phyloP scores from a whole-genome alignment of 1,284 basidiomycete species.

The Sanghuangporus weigelae region DNA sequence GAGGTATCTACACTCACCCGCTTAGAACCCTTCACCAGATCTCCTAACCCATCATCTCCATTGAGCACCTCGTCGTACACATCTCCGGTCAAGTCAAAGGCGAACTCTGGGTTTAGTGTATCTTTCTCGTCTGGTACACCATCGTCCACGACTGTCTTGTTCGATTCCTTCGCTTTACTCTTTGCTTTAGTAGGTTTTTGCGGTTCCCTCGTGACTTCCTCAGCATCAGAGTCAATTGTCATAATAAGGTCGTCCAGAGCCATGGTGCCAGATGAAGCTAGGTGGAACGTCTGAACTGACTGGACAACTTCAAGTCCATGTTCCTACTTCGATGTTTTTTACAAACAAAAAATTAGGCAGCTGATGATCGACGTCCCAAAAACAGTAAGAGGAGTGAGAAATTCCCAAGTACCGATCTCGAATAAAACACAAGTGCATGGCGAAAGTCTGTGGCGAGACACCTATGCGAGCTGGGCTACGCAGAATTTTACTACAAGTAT shows the following conservation, averaged over 20 bases:
- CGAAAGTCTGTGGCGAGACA: neutral
- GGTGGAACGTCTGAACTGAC: neutral
- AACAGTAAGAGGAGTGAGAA: neutral
- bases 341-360: neutral
- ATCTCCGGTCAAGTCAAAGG: slow-evolving; percentile 75
- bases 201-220: slow-evolving; percentile 33
- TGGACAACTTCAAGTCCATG: neutral
- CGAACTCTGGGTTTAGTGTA: slow-evolving; percentile 74
- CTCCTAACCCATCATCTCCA: slow-evolving; percentile 35
- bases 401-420: neutral
- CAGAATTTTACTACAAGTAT: neutral
- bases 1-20: slow-evolving; percentile 43
- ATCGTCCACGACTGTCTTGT: slow-evolving; percentile 9
- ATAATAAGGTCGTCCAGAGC: slow-evolving; percentile 59
- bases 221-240: slow-evolving; percentile 78
- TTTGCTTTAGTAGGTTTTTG: slow-evolving; percentile 22
- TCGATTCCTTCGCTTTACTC: slow-evolving; percentile 22
- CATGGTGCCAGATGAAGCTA: neutral
- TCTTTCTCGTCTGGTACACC: slow-evolving; percentile 39
- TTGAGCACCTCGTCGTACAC: slow-evolving; percentile 53
- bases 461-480: neutral
- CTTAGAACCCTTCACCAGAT: slow-evolving; percentile 59
- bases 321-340: neutral
- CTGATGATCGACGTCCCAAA: slow-evolving; percentile 7
- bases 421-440: neutral